These are phyloP conservation scores for Ophiobolus disseminans DNA, from an alignment of 2,329 filamentous ascomycete species.

Conservation along the genomic window DNA sequence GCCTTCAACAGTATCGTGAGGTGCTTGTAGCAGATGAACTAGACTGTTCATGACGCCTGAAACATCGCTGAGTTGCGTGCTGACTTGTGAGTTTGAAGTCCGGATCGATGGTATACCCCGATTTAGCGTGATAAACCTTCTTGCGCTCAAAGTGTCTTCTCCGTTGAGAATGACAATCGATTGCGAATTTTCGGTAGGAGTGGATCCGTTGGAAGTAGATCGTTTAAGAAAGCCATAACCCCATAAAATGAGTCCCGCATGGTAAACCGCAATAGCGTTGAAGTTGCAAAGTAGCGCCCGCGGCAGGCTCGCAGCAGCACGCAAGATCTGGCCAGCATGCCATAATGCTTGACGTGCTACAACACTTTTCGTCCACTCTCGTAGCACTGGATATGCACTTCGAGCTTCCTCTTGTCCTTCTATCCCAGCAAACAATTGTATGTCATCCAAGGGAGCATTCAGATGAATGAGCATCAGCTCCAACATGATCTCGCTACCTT, in stretches of 20 bases:
- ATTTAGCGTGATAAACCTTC: slow-evolving; percentile 65
- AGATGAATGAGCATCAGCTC: slow-evolving; percentile 68
- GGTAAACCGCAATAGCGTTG: slow-evolving; percentile 72
- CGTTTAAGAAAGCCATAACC: slow-evolving; percentile 66
- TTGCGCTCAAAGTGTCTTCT: slow-evolving; percentile 59
- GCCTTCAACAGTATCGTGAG: slow-evolving; percentile 41
- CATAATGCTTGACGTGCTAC: slow-evolving; percentile 68
- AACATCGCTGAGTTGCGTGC: slow-evolving; percentile 60
- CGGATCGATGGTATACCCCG: slow-evolving; percentile 62
- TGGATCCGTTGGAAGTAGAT: slow-evolving; percentile 33
- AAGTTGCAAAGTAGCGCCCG: slow-evolving; percentile 67
- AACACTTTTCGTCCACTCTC: slow-evolving; percentile 64
- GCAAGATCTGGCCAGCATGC: slow-evolving; percentile 72
- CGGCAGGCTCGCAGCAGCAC: slow-evolving; percentile 64
- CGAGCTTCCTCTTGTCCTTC: slow-evolving; percentile 71
- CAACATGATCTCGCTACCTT: slow-evolving; percentile 42
- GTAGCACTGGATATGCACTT: slow-evolving; percentile 63
- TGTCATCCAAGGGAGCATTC: slow-evolving; percentile 68
- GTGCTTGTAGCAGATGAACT: slow-evolving; percentile 65
- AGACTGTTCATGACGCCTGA: slow-evolving; percentile 65
- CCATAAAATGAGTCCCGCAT: slow-evolving; percentile 73
- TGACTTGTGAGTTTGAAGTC: slow-evolving; percentile 26
- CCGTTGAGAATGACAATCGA: slow-evolving; percentile 61
- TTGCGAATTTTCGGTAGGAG: slow-evolving; percentile 30
- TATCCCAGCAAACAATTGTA: slow-evolving; percentile 72